Base-by-base conservation (phyloP, 2,329 filamentous ascomycete species). In the Periconia sp. region DNA sequence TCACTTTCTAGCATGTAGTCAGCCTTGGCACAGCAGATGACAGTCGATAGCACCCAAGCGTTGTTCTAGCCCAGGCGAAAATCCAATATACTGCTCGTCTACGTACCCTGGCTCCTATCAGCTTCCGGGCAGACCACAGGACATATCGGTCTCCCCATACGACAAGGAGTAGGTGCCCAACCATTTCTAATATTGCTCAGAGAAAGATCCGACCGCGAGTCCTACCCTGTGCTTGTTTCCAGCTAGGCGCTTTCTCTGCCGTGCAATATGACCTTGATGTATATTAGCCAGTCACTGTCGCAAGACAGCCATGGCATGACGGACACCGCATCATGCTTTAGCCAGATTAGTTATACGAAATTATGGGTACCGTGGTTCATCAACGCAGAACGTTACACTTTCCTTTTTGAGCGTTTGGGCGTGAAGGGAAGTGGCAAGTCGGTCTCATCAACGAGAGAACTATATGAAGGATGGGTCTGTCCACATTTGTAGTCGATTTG, bases 261-360 rank as follows among this genome's bases (percentile, higher is more conserved):
- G 54, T 58, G 47, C 48, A 57, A 58, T 59, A 56, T 59, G 45
- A 17, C 17, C 33, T 18, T 50, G 43, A 41, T 41, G 33, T 50
- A 45, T 52, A 35, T 27, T 49, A 46, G 41, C 52, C 49, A 56
- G 53, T 35, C 48, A 44, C n/a, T 61, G 54, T 52, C 51, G 58
- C 56, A 58, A 60, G 52, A 43, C 35, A 20, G 30, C 30, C 49
- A 55, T 48, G 57, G 49, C 56, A 61, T 63, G 58, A 57, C 60
- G 58, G 58, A 55, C 42, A 50, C 50, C 61, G 56, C 57, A 56
- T 17, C 41, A 55, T 61, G 55, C 46, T 64, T 64, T 64, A 64
- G 59, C 62, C 62, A 64, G 51, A 64, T 64, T 64, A 53, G 54
- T 45, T 55, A 63, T 64, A 64, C 62, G 62, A 49, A 14, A 43